phyloP scores from a whole-genome alignment of 202 grass and related monocot species.

The Hordeum pubiflorum region DNA sequence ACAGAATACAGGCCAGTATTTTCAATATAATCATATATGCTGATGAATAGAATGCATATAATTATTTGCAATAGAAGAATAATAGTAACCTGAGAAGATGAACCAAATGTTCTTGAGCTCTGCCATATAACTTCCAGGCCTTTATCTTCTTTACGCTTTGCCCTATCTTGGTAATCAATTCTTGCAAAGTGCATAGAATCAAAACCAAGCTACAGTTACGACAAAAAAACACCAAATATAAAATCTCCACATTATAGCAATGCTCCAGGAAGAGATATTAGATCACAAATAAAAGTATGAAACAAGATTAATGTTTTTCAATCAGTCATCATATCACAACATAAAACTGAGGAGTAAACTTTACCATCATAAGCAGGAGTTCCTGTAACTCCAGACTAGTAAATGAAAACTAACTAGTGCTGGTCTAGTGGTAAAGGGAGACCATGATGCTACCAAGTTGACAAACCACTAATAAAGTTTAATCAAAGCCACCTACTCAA shows the following conservation, averaged over 20 bases:
- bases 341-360: background rate
- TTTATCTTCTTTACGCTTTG: slow-evolving; percentile 62
- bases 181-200: slow-evolving; percentile 89
- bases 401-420: background rate
- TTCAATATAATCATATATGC: background rate
- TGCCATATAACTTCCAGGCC: slow-evolving; percentile 84
- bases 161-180: slow-evolving; percentile 97
- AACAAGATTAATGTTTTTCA: background rate
- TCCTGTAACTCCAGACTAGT: background rate
- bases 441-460: background rate
- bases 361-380: background rate
- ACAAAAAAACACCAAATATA: background rate
- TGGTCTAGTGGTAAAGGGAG: background rate
- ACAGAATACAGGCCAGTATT: background rate
- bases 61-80: background rate
- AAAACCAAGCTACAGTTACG: slow-evolving; percentile 67
- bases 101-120: slow-evolving; percentile 77
- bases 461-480: background rate
- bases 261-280: background rate
- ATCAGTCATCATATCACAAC: background rate
- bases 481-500: background rate
- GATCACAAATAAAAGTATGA: background rate
- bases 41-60: background rate
- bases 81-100: slow-evolving; percentile 67
- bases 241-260: background rate